These are phyloP conservation scores for Sporothrix pseudoabietina DNA, from an alignment of 2,329 filamentous ascomycete species.

Conservation along the genomic window DNA sequence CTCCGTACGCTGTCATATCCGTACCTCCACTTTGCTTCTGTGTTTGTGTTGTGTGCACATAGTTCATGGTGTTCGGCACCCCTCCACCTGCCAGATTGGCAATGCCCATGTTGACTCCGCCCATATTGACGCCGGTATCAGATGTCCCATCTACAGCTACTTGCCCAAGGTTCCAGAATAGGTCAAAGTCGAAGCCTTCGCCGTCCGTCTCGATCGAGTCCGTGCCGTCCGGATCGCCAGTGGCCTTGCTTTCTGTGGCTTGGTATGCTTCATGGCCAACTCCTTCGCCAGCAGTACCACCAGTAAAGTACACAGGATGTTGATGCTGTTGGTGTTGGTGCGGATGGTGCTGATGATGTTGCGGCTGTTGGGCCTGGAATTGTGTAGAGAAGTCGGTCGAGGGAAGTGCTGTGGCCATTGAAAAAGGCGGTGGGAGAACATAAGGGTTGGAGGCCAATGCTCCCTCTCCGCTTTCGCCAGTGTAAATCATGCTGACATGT, in stretches of 20 bases:
- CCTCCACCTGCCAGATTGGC: not conserved
- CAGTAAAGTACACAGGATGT: not conserved
- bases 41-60: not conserved
- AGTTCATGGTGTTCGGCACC: not conserved
- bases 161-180: slow-evolving; percentile 9
- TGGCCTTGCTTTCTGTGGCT: not conserved
- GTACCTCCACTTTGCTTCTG: not conserved
- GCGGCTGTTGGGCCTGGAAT: not conserved
- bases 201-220: slow-evolving; percentile 25
- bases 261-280: not conserved
- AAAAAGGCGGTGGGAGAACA: slow-evolving; percentile 1
- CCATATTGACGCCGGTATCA: not conserved
- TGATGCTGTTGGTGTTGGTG: not conserved
- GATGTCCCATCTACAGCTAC: not conserved
- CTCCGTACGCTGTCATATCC: not conserved
- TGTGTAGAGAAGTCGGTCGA: not conserved
- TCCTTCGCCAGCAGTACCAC: not conserved
- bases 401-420: not conserved
- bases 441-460: not conserved
- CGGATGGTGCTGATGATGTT: not conserved
- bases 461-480: not conserved
- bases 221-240: not conserved
- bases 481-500: not conserved
- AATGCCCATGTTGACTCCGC: not conserved
- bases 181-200: slow-evolving; percentile 21